Base-by-base conservation (phyloP, 2,329 filamentous ascomycete species). In the Scortechinia acanthostroma region DNA sequence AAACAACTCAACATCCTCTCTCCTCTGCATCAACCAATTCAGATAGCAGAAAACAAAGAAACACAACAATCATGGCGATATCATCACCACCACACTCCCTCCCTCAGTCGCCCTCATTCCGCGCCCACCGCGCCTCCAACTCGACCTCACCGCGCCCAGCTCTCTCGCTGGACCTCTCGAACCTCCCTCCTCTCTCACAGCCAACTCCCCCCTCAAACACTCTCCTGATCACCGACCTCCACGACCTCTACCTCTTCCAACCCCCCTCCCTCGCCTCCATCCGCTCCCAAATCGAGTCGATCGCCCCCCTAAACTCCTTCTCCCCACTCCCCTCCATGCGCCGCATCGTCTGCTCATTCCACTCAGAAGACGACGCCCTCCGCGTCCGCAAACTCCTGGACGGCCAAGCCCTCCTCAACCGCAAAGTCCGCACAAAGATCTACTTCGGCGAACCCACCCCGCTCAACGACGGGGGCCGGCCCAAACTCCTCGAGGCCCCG, bases 361-460 rank as follows among this genome's bases (percentile, higher is more conserved):
- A 60, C 52, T 60, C 59, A 42, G 56, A 57, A 30, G 54, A 63
- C 28, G 65, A 65, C 45, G 68, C 70, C 15, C 56, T 71, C 37
- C 17, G 20, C 40, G 59, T 69, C 45, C 67, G 68, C 45, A 60
- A 69, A 46, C 52, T 60, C 21, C 61, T 73, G 13, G 66, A 71
- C 43, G 58, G 55, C 45, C 52, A 59, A 10, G 49, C 55, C 21
- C 54, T 68, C 4, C 54, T 66, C 4, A 47, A 13, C 10, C 33
- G 43, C 45, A 49, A 55, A 23, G 53, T 61, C n/a, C 58, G 62
- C 17, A 55, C 65, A 3, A 63, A 63, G 35, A 64, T 71, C 54
- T 72, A 77, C 63, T 78, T 79, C 52, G 75, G 76, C 52, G 61
- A 67, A 48, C 61, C 61, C 6, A 76, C 76, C 22, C 68, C 73